Evolutionary conservation across 306 rosid genomes (phyloP).

Genomic region (Medicago ruthenica): DNA sequence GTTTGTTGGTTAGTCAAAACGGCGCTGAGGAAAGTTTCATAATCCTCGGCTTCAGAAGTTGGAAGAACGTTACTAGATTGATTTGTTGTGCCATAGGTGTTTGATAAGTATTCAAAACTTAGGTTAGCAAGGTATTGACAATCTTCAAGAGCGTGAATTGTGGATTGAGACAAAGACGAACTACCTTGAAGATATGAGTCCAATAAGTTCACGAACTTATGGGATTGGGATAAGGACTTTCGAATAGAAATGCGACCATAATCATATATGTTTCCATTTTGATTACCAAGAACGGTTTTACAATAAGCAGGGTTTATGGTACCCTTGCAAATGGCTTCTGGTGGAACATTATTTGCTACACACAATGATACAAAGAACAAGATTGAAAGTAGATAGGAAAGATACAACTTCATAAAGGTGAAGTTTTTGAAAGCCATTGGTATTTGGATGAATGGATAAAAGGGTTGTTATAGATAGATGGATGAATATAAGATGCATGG

Average conservation of each 20-base stretch:
- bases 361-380: conserved; percentile 28
- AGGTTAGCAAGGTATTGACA: background rate
- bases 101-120: background rate
- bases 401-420: background rate
- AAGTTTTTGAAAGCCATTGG: conserved; percentile 48
- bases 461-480: background rate
- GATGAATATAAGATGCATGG: conserved; percentile 2
- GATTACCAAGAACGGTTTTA: background rate
- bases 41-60: background rate
- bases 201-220: conserved; percentile 44
- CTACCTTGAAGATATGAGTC: background rate
- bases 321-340: background rate
- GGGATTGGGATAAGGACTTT: conserved; percentile 60
- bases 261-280: background rate
- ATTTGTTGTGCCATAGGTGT: background rate
- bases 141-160: background rate
- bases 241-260: background rate
- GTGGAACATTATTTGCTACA: conserved; percentile 27
- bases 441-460: background rate
- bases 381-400: background rate
- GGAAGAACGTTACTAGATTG: background rate
- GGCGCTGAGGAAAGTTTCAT: background rate
- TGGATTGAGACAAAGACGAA: background rate
- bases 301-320: background rate
- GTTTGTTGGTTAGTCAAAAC: background rate